These are phyloP conservation scores for Penicillium sp. DNA, from an alignment of 2,329 filamentous ascomycete species.

Conservation along the genomic window DNA sequence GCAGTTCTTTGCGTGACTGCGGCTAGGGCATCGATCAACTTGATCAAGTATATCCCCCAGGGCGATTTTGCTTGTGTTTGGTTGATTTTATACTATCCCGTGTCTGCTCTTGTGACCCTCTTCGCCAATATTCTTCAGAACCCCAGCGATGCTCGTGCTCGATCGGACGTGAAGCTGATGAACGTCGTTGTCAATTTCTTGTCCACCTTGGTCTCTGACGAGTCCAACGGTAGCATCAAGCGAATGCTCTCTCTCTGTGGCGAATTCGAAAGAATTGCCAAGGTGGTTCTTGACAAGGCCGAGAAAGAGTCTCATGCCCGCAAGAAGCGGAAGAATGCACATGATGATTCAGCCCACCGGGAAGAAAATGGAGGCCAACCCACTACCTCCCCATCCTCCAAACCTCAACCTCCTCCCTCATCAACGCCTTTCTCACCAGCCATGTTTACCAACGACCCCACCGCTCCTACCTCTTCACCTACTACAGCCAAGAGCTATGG, in stretches of 20 bases:
- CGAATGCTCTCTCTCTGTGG: conserved; percentile 91
- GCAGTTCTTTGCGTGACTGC: conserved; percentile 90
- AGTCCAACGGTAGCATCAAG: conserved; percentile 85
- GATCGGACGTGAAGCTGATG: conserved; percentile 89
- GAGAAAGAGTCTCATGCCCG: conserved; percentile 80
- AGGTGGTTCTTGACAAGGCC: conserved; percentile 83
- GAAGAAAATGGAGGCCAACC: conserved; percentile 9
- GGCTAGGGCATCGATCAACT: conserved; percentile 85
- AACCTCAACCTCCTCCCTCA: conserved; percentile 20
- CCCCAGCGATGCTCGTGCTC: conserved; percentile 81
- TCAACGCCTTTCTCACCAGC: conserved; percentile 28
- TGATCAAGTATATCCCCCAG: conserved; percentile 94
- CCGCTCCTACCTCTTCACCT: conserved; percentile 15
- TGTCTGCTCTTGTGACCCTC: conserved; percentile 88
- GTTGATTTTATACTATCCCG: conserved; percentile 95
- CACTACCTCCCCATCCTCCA: conserved; percentile 26
- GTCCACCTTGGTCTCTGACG: conserved; percentile 83
- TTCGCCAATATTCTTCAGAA: conserved; percentile 98
- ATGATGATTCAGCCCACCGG: conserved; percentile 42
- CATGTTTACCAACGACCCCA: conserved; percentile 24
- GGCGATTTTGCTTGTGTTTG: conserved; percentile 94
- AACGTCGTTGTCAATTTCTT: conserved; percentile 89
- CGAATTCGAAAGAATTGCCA: conserved; percentile 95
- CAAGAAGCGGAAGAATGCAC: conserved; percentile 79
- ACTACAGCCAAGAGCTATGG: conserved; percentile 24